phyloP scores from a whole-genome alignment of 2,329 filamentous ascomycete genomes.

The Ophiosphaerella korrae region DNA sequence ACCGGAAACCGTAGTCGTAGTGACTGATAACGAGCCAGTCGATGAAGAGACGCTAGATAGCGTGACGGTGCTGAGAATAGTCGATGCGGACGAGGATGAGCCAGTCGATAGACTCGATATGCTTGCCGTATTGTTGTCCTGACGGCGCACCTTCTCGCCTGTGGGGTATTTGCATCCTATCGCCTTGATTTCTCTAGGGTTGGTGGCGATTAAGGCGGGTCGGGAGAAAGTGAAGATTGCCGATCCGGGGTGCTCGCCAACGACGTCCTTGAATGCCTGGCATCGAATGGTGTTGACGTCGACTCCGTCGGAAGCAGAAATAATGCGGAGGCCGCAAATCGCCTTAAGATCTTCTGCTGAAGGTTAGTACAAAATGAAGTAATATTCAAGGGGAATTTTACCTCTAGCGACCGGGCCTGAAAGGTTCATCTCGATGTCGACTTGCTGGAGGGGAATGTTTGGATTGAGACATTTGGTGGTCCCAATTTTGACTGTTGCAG shows the following conservation, averaged over 20 bases:
- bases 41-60: not conserved
- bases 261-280: constrained; percentile 30
- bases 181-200: constrained; percentile 24
- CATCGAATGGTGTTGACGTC: constrained; percentile 22
- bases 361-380: not conserved
- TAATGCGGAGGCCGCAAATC: constrained; percentile 32
- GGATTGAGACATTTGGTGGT: constrained; percentile 1
- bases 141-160: not conserved
- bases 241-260: constrained; percentile 22
- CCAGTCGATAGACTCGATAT: not conserved
- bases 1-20: not conserved
- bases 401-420: constrained; percentile 4
- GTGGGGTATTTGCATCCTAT: constrained; percentile 15
- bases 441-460: not conserved
- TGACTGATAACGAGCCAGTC: not conserved
- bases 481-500: constrained; percentile 4
- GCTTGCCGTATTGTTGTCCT: constrained; percentile 2
- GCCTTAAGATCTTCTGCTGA: constrained; percentile 21
- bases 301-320: constrained; percentile 18
- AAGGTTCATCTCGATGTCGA: constrained; percentile 6
- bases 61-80: not conserved
- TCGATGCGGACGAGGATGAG: not conserved
- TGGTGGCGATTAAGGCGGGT: constrained; percentile 30
- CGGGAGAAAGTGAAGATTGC: constrained; percentile 22
- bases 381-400: not conserved